Conservation (phyloP, 2,329 filamentous ascomycete species). For the Calonectria pseudoturangicola region DNA sequence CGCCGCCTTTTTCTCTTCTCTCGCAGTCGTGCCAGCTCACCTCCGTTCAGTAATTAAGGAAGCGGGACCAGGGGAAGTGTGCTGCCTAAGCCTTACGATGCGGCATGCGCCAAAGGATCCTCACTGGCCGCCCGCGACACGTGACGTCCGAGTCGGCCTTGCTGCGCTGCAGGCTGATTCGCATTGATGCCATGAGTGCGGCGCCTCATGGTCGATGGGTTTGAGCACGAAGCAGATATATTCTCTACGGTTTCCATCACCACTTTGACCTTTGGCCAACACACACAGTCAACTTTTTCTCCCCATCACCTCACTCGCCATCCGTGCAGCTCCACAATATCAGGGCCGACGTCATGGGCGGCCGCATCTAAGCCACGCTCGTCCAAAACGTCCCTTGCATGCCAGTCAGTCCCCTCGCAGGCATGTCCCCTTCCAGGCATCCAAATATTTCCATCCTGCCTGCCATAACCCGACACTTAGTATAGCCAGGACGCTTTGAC, state of each 20-base stretch:
- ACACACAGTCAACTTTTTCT: neutral
- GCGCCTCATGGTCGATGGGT: neutral
- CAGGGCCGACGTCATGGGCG: constrained; percentile 26
- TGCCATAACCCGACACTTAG: constrained; percentile 5
- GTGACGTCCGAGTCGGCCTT: constrained; percentile 42
- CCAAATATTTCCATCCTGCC: constrained; percentile 5
- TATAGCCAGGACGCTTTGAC: constrained; percentile 1
- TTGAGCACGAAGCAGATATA: neutral
- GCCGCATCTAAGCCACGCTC: constrained; percentile 27
- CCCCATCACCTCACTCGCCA: neutral
- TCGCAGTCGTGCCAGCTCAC: constrained; percentile 47
- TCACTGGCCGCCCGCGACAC: constrained; percentile 39
- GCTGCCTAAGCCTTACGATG: constrained; percentile 54
- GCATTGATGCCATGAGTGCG: neutral
- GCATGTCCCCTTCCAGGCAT: constrained; percentile 10
- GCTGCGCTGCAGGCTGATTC: constrained; percentile 8
- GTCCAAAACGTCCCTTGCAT: constrained; percentile 25
- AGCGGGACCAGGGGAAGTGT: constrained; percentile 46
- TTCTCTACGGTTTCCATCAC: neutral
- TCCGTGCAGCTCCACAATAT: constrained; percentile 8
- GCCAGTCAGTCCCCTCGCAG: neutral
- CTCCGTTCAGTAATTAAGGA: constrained; percentile 38
- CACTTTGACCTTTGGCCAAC: neutral
- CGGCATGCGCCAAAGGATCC: constrained; percentile 31
- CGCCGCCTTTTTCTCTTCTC: constrained; percentile 14